Evolutionary conservation across 2,329 filamentous ascomycete genomes (phyloP), one percentile per base, ranked within the genome.

Genomic region (Sporothrix luriei): DNA sequence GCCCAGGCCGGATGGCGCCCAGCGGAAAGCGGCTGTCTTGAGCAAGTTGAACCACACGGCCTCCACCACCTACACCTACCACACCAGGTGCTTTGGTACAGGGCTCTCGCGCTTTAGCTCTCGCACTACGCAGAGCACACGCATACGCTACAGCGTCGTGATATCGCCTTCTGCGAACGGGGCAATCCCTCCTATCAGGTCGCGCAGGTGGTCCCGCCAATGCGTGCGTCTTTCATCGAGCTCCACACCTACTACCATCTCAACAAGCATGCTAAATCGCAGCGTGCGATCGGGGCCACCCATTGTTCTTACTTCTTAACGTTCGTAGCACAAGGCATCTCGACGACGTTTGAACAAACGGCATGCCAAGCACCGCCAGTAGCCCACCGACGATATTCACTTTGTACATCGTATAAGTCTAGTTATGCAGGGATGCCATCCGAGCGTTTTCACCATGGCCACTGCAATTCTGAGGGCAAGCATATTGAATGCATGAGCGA

Each of bases 71-170:
- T 29, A 49, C 33, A 33, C 29, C n/a, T 4, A 33, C 6, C 29
- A n/a, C 49, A 33, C 21, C 24, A n/a, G 14, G 13, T 64, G 43
- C 62, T 61, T 24, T 43, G 51, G 54, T 38, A 61, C 57, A 43
- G 49, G 52, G 61, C 19, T 43, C 52, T n/a, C 19, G 26, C 26
- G 29, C 38, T 40, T 62, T 69, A 69, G 40, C 49, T 65, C 40
- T 24, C 16, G 40, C 59, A 52, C 61, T 66, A 69, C 51, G 49
- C 38, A 26, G 9, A 52, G 55, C 46, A 66, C 62, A 49, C 62
- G 68, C 68, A 66, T 69, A 61, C 62, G 68, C 68, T 69, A 69
- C 54, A 43, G 43, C 52, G 68, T 61, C 68, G 68, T 69, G 68
- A 69, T 66, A 55, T 66, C 61, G 51, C 11, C 52, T 49, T 68